phyloP scores from a whole-genome alignment of 2,329 filamentous ascomycete genomes.

The Plectosphaerella cucumerina region DNA sequence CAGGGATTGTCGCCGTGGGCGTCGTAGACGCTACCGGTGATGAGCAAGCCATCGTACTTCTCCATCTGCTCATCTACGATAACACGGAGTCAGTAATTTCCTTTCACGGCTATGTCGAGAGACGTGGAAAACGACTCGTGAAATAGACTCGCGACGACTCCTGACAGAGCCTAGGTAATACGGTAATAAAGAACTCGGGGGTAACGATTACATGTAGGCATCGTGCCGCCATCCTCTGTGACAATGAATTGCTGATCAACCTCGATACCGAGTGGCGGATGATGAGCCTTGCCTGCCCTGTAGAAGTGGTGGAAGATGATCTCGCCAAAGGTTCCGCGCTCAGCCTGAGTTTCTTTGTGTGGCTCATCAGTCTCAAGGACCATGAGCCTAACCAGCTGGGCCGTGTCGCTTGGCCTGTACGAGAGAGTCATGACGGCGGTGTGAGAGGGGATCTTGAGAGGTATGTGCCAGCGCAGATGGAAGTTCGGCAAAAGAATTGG shows the following conservation, averaged over 20 bases:
- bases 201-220: no score
- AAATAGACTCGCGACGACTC: no score
- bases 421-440: not conserved
- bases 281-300: constrained; percentile 44
- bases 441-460: no score
- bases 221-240: constrained; percentile 38
- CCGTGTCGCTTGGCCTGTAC: not conserved
- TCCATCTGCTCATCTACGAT: constrained; percentile 50
- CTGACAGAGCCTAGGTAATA: no score
- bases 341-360: constrained; percentile 43
- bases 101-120: no score
- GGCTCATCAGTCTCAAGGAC: constrained; percentile 56
- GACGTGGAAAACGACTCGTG: no score
- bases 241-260: constrained; percentile 53
- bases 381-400: constrained; percentile 31
- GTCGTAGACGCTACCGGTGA: constrained; percentile 67
- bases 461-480: no score
- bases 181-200: no score
- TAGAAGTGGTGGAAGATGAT: constrained; percentile 48
- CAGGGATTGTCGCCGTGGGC: constrained; percentile 68
- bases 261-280: constrained; percentile 50
- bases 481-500: no score
- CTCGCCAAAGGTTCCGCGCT: constrained; percentile 49
- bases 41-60: constrained; percentile 66
- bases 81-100: no score